Base-by-base conservation (phyloP, 75 land plant genomes). In the Ceratopteris richardii region DNA sequence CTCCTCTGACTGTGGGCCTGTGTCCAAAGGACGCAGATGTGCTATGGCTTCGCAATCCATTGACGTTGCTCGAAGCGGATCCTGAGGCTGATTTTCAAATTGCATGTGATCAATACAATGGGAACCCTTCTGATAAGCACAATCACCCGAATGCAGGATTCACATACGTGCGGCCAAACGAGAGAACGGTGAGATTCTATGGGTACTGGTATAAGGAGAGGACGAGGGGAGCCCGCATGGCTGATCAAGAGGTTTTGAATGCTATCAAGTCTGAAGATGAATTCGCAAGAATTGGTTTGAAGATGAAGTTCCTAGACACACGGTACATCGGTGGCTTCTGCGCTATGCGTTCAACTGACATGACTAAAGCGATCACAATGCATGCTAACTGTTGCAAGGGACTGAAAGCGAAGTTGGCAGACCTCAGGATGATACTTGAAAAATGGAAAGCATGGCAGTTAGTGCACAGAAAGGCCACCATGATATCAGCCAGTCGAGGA, bases 381-480 rank as follows among this genome's bases (percentile, higher is more conserved):
- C 78, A 75, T 39, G 78, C 78, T 31, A 75, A 46, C 29, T 75
- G 78, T 40, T 75, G 78, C 68, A 75, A 66, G 52, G 78, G 78
- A 12, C 57, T 75, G 13, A 53, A 67, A 44, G 63, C 67, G 2
- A 75, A 75, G 64, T 54, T 75, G 6, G 37, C 0, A 0, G 92
- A 84, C 65, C 54, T 87, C 14, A 66, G 55, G 22, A 60, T 53
- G 10, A 58, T 69, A 16, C 57, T 84, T 13, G 67, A 68, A 12
- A 76, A 63, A 39, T 87, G 84, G 82, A 67, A 36, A 48, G 44
- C 31, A 43, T 65, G 50, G 50, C 4, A 4, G 14, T 3, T 9
- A 33, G 7, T 4, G 37, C 3, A 33, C 37, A 3, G 9, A 3
- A 33, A 3, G 3, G 3, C 9, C 7, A 33, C 37, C 3, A n/a